A percentile compares a stretch with the other conserved stretches of the same genome.
Conservation (phyloP, 257 asterid genomes). For the Solanum clarkiae region DNA sequence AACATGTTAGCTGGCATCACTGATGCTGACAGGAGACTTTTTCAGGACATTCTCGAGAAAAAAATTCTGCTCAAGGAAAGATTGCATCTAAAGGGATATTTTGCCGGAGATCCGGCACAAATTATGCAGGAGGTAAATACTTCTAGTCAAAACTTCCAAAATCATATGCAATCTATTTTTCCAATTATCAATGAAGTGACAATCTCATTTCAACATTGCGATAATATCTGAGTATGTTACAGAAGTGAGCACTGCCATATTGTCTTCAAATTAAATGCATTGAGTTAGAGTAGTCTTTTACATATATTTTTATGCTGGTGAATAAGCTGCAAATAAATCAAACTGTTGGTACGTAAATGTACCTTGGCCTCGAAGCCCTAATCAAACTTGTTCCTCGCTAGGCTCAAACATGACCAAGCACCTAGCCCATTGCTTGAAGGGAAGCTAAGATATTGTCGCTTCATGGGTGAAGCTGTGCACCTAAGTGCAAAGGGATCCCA, state of each 20-base stretch:
- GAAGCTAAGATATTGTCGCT: not conserved
- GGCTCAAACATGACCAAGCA: not conserved
- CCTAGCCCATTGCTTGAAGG: not conserved
- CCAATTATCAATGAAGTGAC: slow-evolving; percentile 31
- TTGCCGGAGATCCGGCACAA: not conserved
- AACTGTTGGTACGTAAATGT: not conserved
- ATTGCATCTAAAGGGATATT: slow-evolving; percentile 11
- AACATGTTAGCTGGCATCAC: slow-evolving; percentile 22
- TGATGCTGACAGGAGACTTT: slow-evolving; percentile 28
- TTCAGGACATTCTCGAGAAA: slow-evolving; percentile 37
- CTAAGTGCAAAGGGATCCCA: not conserved
- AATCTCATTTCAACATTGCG: not conserved
- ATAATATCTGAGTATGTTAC: not conserved
- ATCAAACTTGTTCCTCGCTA: not conserved
- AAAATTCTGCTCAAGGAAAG: slow-evolving; percentile 16
- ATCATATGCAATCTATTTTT: slow-evolving; percentile 1
- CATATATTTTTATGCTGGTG: not conserved
- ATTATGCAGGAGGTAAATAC: not conserved
- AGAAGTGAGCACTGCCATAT: not conserved
- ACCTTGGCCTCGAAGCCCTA: not conserved
- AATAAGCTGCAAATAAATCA: not conserved
- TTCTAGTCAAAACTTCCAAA: slow-evolving; percentile 10
- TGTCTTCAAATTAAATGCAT: not conserved
- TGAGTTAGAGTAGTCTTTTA: not conserved
- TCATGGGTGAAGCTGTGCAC: not conserved